Conservation (phyloP, 2,329 filamentous ascomycete genomes). For the Colletotrichum costaricense region DNA sequence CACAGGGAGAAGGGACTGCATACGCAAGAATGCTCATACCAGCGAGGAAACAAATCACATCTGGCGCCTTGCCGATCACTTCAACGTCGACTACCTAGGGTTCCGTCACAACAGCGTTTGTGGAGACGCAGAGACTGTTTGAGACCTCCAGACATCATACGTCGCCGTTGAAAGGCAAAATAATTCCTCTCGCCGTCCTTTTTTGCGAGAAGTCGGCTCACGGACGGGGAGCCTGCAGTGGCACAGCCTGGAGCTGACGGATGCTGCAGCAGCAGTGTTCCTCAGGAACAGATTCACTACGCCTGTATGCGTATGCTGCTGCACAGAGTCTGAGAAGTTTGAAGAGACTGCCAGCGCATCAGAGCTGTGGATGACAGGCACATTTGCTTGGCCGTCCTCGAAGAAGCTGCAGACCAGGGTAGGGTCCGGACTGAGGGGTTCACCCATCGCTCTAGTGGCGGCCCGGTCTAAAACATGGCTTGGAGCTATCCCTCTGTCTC, state of each 20-base stretch:
- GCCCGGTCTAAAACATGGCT: slow-evolving; percentile 35
- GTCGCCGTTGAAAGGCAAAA: slow-evolving; percentile 19
- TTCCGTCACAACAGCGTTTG: slow-evolving; percentile 22
- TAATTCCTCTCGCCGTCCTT: background rate
- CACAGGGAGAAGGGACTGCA: background rate
- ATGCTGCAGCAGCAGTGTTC: slow-evolving; percentile 13
- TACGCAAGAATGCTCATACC: background rate
- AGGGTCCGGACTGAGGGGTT: slow-evolving; percentile 15
- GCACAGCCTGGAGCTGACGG: slow-evolving; percentile 11
- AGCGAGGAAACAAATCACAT: background rate
- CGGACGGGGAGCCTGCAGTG: slow-evolving; percentile 20
- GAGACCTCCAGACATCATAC: slow-evolving; percentile 10
- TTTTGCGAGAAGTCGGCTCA: background rate
- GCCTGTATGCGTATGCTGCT: background rate
- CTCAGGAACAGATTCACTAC: background rate
- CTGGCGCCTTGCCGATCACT: slow-evolving; percentile 4
- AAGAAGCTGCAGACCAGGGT: slow-evolving; percentile 2
- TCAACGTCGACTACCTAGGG: background rate
- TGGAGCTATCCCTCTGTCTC: slow-evolving; percentile 21
- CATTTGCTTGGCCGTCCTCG: background rate
- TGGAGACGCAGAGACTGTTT: slow-evolving; percentile 5
- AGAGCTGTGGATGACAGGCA: slow-evolving; percentile 16
- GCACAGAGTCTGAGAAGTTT: background rate
- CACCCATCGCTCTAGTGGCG: slow-evolving; percentile 18
- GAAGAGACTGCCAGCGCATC: slow-evolving; percentile 11